Evolutionary conservation across 805 yeast species (phyloP).

Genomic region (Metschnikowia peoriensis): DNA sequence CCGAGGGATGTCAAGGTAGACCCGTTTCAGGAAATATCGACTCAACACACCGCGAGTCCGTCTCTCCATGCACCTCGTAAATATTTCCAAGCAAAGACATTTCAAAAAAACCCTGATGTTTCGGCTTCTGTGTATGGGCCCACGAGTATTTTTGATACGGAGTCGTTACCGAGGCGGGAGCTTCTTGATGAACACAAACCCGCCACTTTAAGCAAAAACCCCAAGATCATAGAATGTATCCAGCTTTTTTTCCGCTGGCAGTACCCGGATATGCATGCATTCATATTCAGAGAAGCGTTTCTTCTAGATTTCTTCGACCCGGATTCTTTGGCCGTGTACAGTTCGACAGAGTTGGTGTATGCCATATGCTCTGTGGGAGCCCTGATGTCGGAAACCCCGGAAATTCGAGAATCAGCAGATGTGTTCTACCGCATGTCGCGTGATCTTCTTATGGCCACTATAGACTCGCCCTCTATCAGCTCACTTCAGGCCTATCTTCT

Average conservation of each 20-base stretch:
- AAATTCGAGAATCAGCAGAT: conserved; percentile 3
- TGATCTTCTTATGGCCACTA: conserved; percentile 10
- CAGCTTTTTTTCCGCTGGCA: conserved; percentile 16
- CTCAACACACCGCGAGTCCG: neutral
- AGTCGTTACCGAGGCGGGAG: conserved; percentile 9
- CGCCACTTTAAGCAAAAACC: conserved; percentile 8
- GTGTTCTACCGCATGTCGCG: conserved; percentile 8
- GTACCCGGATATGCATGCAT: conserved; percentile 18
- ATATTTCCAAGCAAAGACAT: conserved; percentile 7
- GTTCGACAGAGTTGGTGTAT: conserved; percentile 13
- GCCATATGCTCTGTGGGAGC: conserved; percentile 15
- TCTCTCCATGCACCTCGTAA: conserved; percentile 6
- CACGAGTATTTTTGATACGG: conserved; percentile 15
- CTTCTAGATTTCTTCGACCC: conserved; percentile 15
- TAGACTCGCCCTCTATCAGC: conserved; percentile 13
- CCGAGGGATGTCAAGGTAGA: neutral
- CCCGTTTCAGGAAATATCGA: neutral
- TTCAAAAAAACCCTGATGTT: conserved; percentile 1
- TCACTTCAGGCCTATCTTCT: conserved; percentile 16
- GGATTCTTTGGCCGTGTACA: conserved; percentile 9
- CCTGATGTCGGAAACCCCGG: conserved; percentile 8
- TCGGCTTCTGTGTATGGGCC: conserved; percentile 14
- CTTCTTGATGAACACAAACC: conserved; percentile 5
- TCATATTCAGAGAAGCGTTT: conserved; percentile 17
- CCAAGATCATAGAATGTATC: conserved; percentile 11